These are phyloP conservation scores for Jimgerdemannia lactiflua DNA, from an alignment of 192 early-diverging fungal species.

Conservation along the genomic window DNA sequence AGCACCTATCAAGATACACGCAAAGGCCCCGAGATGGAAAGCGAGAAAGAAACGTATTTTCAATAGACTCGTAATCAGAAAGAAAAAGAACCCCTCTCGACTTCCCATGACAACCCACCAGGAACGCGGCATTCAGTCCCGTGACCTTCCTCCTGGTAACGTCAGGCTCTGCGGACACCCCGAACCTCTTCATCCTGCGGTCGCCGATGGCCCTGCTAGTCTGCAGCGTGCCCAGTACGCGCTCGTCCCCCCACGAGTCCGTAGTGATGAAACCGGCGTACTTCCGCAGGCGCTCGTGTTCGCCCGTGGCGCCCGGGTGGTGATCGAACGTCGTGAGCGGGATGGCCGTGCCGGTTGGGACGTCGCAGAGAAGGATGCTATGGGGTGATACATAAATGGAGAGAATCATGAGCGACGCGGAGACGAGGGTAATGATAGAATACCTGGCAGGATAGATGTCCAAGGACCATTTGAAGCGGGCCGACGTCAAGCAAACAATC, in stretches of 20 bases:
- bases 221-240: conserved; percentile 62
- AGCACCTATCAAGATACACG: conserved; percentile 26
- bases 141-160: conserved; percentile 47
- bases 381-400: no score
- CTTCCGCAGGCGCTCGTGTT: conserved; percentile 60
- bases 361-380: conserved; percentile 54
- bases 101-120: conserved; percentile 25
- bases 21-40: not conserved
- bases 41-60: not conserved
- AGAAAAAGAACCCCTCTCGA: not conserved
- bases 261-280: conserved; percentile 71
- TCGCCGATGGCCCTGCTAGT: conserved; percentile 71
- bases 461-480: not conserved
- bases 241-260: conserved; percentile 75
- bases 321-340: conserved; percentile 59
- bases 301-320: conserved; percentile 58
- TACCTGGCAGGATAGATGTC: not conserved
- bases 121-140: conserved; percentile 61
- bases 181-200: conserved; percentile 64
- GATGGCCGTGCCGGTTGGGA: conserved; percentile 49
- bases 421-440: not conserved
- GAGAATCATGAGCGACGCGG: not conserved
- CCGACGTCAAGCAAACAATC: not conserved
- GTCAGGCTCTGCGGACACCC: conserved; percentile 72
- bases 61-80: not conserved